Evolutionary conservation across 768 basidiomycete species (phyloP).

Genomic region (Daedalea quercina): DNA sequence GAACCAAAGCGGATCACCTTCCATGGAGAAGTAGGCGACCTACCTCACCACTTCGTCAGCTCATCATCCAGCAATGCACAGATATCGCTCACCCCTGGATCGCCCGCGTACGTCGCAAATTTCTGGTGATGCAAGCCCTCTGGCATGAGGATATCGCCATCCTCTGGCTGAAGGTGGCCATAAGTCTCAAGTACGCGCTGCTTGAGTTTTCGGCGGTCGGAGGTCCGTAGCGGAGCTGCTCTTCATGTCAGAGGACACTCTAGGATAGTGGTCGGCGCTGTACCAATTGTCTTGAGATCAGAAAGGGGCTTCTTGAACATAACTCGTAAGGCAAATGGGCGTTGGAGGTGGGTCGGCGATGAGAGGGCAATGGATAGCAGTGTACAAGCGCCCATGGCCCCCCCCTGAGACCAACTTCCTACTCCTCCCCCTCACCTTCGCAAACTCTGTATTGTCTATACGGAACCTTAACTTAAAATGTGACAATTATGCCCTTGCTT

Average conservation of each 20-base stretch:
- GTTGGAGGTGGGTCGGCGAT: no score
- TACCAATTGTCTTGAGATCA: constrained; percentile 61
- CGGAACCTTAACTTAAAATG: no score
- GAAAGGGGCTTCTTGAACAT: constrained; percentile 81
- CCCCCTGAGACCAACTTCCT: no score
- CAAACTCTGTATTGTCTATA: no score
- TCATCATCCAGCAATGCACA: neutral
- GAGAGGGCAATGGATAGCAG: no score
- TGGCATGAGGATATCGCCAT: constrained; percentile 65
- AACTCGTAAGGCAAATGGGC: neutral
- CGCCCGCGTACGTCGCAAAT: constrained; percentile 56
- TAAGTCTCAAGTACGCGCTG: constrained; percentile 49
- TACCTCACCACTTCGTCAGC: constrained; percentile 18
- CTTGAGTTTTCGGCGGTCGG: constrained; percentile 67
- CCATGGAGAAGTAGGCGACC: constrained; percentile 57
- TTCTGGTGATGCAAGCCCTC: constrained; percentile 66
- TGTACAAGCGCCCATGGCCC: no score
- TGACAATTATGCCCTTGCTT: no score
- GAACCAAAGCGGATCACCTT: constrained; percentile 78
- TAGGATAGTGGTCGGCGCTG: neutral
- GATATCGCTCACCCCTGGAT: constrained; percentile 46
- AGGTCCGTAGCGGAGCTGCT: constrained; percentile 59
- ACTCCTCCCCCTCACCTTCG: no score
- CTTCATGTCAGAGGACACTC: neutral
- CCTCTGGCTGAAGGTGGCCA: constrained; percentile 39